Evolutionary conservation across 1,139 yeast species (phyloP).

Genomic region (Taphrina betulina): DNA sequence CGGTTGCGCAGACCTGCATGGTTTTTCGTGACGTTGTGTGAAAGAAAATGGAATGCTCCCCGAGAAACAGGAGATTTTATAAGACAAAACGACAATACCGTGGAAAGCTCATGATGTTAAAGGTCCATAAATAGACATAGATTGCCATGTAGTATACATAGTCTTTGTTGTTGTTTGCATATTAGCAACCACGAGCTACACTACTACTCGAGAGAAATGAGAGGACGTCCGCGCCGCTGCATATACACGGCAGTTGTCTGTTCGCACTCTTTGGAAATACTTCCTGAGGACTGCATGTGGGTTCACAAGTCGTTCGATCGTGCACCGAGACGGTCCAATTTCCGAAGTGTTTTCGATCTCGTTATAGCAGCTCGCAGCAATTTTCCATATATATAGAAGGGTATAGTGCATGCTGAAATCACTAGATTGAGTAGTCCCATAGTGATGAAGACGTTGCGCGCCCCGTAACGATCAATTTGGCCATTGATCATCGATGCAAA

Average conservation of each 20-base stretch:
- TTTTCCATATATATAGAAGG: conserved; percentile 59
- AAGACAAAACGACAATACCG: not conserved
- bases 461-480: conserved; percentile 50
- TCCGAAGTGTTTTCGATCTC: not conserved
- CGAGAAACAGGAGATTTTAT: not conserved
- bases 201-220: not conserved
- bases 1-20: conserved; percentile 3
- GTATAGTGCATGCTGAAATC: conserved; percentile 54
- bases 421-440: conserved; percentile 57
- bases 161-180: no score
- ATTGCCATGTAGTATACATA: no score
- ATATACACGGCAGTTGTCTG: not conserved
- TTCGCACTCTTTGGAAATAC: not conserved
- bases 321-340: not conserved
- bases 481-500: conserved; percentile 59
- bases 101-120: no score
- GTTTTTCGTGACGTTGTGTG: not conserved
- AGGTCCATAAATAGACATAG: no score
- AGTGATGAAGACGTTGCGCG: conserved; percentile 53
- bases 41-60: not conserved
- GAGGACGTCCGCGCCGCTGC: not conserved
- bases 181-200: not conserved
- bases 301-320: not conserved
- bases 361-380: conserved; percentile 43
- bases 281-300: not conserved